A percentile compares a stretch with the other conserved stretches of the same genome.
phyloP scores from a whole-genome alignment of 1,139 yeast genomes.

The Zhuliangozyma blackwelliae region DNA sequence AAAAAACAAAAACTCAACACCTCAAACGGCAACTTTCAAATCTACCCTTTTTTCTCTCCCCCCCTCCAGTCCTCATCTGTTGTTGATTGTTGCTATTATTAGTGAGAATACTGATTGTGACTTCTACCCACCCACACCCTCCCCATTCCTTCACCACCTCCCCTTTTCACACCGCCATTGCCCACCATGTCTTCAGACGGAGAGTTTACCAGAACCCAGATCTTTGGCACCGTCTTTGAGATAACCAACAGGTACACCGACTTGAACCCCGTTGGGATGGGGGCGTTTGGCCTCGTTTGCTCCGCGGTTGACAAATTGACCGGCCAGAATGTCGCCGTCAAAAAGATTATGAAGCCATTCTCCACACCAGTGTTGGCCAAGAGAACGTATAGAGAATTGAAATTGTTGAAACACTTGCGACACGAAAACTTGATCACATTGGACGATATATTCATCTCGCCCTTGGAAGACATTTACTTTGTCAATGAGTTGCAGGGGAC shows the following conservation, averaged over 20 bases:
- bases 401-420: constrained; percentile 84
- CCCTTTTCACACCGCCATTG: no score
- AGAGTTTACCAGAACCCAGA: constrained; percentile 50
- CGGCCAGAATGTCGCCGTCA: constrained; percentile 91
- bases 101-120: no score
- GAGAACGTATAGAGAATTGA: constrained; percentile 92
- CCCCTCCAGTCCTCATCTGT: no score
- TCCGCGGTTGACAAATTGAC: constrained; percentile 92
- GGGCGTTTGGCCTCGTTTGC: constrained; percentile 97
- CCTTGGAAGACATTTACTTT: constrained; percentile 93
- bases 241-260: constrained; percentile 89
- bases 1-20: no score
- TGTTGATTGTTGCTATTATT: no score
- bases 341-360: constrained; percentile 96
- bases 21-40: no score
- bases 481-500: constrained; percentile 97
- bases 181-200: constrained; percentile 35
- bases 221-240: constrained; percentile 88
- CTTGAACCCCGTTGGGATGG: constrained; percentile 97
- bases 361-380: constrained; percentile 92
- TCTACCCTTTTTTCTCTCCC: no score
- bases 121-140: no score
- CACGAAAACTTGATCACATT: constrained; percentile 92
- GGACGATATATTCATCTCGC: constrained; percentile 91
- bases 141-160: no score